Conservation (phyloP, 371 early-diverging fungal genomes). For the Mortierella sp. region DNA sequence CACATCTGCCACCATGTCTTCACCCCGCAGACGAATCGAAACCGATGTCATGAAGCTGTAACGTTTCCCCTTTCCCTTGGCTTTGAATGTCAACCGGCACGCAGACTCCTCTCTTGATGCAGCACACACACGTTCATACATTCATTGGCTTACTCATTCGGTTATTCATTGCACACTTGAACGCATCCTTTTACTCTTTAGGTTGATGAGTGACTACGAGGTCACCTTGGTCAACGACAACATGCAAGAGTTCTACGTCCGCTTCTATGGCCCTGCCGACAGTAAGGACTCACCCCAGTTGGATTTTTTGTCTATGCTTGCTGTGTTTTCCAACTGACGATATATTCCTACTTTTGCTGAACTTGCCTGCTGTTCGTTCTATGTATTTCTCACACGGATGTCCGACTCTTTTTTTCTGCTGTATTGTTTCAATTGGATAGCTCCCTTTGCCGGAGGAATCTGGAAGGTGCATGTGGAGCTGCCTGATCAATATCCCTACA, state of each 20-base stretch:
- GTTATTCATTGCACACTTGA: not conserved
- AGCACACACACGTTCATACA: not conserved
- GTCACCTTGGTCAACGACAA: constrained; percentile 98
- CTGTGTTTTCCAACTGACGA: constrained; percentile 1
- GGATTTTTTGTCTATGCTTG: not conserved
- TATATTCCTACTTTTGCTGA: constrained; percentile 6
- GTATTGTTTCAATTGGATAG: constrained; percentile 58
- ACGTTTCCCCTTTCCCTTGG: constrained; percentile 37
- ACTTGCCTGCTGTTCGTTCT: not conserved
- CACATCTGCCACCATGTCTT: constrained; percentile 70
- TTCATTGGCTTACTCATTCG: not conserved
- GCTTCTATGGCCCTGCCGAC: constrained; percentile 94
- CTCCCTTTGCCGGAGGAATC: constrained; percentile 94
- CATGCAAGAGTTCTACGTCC: constrained; percentile 98
- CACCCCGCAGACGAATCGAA: constrained; percentile 93
- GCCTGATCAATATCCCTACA: constrained; percentile 99
- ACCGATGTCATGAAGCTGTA: constrained; percentile 98
- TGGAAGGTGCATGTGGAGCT: constrained; percentile 99
- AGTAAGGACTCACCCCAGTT: constrained; percentile 72
- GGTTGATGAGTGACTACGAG: constrained; percentile 98
- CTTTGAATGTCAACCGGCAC: not conserved
- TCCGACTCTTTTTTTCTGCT: not conserved
- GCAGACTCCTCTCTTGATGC: too few species aligned
- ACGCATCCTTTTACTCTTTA: constrained; percentile 56
- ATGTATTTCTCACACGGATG: not conserved